phyloP scores from a whole-genome alignment of 2,329 filamentous ascomycete species.

The Monosporascus sp. region DNA sequence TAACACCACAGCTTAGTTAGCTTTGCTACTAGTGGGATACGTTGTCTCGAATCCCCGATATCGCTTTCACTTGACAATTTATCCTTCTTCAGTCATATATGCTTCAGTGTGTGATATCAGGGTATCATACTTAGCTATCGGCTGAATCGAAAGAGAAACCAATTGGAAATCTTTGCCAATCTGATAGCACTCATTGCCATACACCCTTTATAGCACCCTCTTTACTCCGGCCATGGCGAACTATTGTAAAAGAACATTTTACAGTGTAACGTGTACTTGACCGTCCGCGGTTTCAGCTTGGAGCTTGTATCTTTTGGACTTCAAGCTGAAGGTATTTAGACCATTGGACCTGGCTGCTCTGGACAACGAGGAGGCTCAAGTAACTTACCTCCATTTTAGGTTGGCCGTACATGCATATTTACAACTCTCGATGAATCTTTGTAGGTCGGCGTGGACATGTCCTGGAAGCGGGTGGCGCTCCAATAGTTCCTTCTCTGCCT shows the following conservation, averaged over 20 bases:
- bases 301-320: background rate
- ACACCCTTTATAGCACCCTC: too few relatives aligned
- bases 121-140: too few relatives aligned
- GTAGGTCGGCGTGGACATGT: background rate
- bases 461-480: background rate
- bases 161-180: too few relatives aligned
- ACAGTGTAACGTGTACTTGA: background rate
- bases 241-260: background rate
- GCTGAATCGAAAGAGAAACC: too few relatives aligned
- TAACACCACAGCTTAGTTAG: too few relatives aligned
- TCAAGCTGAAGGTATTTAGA: background rate
- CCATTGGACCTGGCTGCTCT: background rate
- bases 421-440: background rate
- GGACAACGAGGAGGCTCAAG: background rate
- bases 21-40: too few relatives aligned
- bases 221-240: too few relatives aligned
- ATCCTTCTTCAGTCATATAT: too few relatives aligned
- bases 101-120: too few relatives aligned
- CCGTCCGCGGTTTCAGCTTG: background rate
- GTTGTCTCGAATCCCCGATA: too few relatives aligned
- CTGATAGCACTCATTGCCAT: too few relatives aligned
- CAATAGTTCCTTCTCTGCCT: background rate
- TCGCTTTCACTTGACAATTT: too few relatives aligned
- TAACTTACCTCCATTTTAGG: slow-evolving; percentile 3
- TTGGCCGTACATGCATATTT: slow-evolving; percentile 4